Conservation (phyloP, 805 yeast species). For the Lachancea mirantina region DNA sequence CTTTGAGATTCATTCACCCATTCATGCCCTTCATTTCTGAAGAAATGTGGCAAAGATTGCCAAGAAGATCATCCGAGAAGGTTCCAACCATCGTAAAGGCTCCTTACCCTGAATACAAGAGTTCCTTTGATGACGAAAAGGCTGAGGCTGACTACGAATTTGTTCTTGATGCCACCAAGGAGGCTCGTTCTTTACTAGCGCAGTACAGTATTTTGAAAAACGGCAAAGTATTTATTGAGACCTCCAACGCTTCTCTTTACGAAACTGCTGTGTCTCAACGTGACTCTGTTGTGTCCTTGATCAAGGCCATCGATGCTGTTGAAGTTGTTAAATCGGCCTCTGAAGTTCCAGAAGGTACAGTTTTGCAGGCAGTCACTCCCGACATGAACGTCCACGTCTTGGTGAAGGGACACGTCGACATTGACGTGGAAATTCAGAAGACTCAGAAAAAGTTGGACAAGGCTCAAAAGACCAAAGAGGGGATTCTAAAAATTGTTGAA, state of each 20-base stretch:
- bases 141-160: conserved; percentile 75
- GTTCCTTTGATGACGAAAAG: conserved; percentile 53
- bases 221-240: conserved; percentile 78
- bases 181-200: conserved; percentile 84
- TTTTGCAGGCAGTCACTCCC: conserved; percentile 72
- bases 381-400: conserved; percentile 80
- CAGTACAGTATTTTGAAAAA: conserved; percentile 85
- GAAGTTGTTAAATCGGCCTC: conserved; percentile 50
- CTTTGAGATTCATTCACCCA: conserved; percentile 88
- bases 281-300: conserved; percentile 82
- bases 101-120: conserved; percentile 59
- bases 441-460: conserved; percentile 69
- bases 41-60: conserved; percentile 98
- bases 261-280: conserved; percentile 61
- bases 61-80: conserved; percentile 69
- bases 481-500: conserved; percentile 60
- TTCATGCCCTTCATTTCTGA: conserved; percentile 97
- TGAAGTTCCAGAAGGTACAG: conserved; percentile 82
- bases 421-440: conserved; percentile 84
- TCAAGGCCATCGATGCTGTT: conserved; percentile 80
- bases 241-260: conserved; percentile 39
- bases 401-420: conserved; percentile 91
- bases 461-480: conserved; percentile 50
- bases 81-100: conserved; percentile 73
- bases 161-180: conserved; percentile 78